Base-by-base conservation (phyloP, 2,329 filamentous ascomycete species). In the Ploettnerulaceae sp. region DNA sequence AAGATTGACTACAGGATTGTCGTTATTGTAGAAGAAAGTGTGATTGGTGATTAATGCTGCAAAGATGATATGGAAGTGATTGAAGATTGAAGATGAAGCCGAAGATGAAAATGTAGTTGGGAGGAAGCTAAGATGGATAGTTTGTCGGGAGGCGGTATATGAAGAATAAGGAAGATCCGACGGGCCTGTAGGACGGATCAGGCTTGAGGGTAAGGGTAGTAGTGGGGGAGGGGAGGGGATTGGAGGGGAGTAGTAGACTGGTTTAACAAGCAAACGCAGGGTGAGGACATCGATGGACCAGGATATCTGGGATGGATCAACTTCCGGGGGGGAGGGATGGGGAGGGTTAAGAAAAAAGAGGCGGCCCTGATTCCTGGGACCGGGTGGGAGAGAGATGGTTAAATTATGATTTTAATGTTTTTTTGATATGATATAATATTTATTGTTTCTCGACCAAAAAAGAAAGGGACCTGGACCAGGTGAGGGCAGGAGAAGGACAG, bases 201-300 rank as follows among this genome's bases (percentile, higher is more conserved):
- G 22, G 37, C 20, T 33, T 36, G 29, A 33, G 40, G 17, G 35
- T 35, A 39, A 46, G 42, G 37, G 41, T 37, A 46, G 49, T 35
- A 43, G 32, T 38, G 42, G 45, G 44, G 42, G 36, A n/a, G n/a
- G n/a, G n/a, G n/a, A n/a, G n/a, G n/a, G n/a, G n/a, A n/a, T n/a
- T n/a, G n/a, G n/a, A n/a, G n/a, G n/a, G n/a, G n/a, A n/a, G n/a
- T n/a, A n/a, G n/a, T n/a, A n/a, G n/a, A n/a, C n/a, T n/a, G n/a
- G n/a, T 42, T 43, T 9, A 46, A 47, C 24, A 46, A 38, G 46
- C 33, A 42, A 47, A 46, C 14, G 39, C 42, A 52, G 43, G 33
- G 38, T 43, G 21, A 32, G 38, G 39, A 38, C 49, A 42, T 46
- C n/a, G n/a, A n/a, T n/a, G 18, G 34, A 37, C 49, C 34, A 52